These are phyloP conservation scores for Kwoniella botswanensis DNA, from an alignment of 768 basidiomycete genomes.

Conservation along the genomic window DNA sequence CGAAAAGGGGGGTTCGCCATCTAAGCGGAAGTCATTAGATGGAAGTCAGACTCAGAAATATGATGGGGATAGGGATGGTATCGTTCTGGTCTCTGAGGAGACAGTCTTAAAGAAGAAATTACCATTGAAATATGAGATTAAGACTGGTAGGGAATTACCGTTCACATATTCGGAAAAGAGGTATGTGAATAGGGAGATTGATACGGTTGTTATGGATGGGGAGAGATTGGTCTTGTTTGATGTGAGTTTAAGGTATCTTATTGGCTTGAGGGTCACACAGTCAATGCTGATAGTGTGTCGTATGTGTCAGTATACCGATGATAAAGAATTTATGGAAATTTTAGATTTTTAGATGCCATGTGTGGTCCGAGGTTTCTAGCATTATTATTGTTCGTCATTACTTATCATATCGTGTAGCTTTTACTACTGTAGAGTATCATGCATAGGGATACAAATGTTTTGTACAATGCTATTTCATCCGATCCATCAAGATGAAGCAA, in stretches of 20 bases:
- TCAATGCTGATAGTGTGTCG: slow-evolving; percentile 17
- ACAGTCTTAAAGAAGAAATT: slow-evolving; percentile 22
- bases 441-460: not conserved
- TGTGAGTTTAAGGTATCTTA: slow-evolving; percentile 33
- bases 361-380: not conserved
- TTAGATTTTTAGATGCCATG: slow-evolving; percentile 22
- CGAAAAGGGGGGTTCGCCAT: not conserved
- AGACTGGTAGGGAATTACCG: slow-evolving; percentile 39
- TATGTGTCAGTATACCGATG: slow-evolving; percentile 36
- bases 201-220: slow-evolving; percentile 41
- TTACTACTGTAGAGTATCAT: not conserved
- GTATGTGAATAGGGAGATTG: slow-evolving; percentile 18
- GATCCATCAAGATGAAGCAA: no score
- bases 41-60: not conserved
- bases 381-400: not conserved
- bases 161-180: slow-evolving; percentile 32
- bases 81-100: slow-evolving; percentile 36
- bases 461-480: not conserved
- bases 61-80: slow-evolving; percentile 36
- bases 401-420: not conserved
- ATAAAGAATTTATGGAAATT: slow-evolving; percentile 23
- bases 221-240: slow-evolving; percentile 44
- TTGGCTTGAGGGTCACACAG: not conserved
- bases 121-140: slow-evolving; percentile 28
- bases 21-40: not conserved